Conservation (phyloP, 345 rosid species). For the Corymbia maculata region DNA sequence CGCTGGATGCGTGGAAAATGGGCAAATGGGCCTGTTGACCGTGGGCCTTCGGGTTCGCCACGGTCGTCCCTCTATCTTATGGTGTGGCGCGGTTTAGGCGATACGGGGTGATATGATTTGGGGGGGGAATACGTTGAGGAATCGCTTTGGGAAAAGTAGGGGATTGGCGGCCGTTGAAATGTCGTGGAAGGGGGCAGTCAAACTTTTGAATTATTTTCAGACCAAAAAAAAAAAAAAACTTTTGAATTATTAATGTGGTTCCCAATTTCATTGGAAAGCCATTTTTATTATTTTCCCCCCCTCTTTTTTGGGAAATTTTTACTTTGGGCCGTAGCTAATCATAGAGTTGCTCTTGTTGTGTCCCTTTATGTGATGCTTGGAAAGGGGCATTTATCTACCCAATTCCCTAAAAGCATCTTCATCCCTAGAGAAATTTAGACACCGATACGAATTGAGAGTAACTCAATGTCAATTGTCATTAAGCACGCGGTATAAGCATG, state of each 20-base stretch:
- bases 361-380: not conserved
- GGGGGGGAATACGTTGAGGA: not conserved
- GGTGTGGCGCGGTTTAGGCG: not conserved
- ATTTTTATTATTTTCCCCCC: not conserved
- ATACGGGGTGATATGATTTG: not conserved
- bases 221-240: no score
- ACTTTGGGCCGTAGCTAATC: not conserved
- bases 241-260: not conserved
- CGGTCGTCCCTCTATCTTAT: not conserved
- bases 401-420: not conserved
- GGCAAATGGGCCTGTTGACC: not conserved
- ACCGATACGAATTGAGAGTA: no score
- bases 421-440: no score
- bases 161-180: not conserved
- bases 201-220: not conserved
- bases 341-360: not conserved
- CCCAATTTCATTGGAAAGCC: not conserved
- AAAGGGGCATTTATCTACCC: not conserved
- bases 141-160: not conserved
- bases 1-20: not conserved
- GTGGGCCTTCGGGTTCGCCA: not conserved
- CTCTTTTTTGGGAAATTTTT: not conserved
- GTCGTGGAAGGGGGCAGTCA: not conserved
- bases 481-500: no score
- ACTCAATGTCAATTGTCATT: fast-evolving